Base-by-base conservation (phyloP, 805 yeast genomes). In the Pichia scutulata region DNA sequence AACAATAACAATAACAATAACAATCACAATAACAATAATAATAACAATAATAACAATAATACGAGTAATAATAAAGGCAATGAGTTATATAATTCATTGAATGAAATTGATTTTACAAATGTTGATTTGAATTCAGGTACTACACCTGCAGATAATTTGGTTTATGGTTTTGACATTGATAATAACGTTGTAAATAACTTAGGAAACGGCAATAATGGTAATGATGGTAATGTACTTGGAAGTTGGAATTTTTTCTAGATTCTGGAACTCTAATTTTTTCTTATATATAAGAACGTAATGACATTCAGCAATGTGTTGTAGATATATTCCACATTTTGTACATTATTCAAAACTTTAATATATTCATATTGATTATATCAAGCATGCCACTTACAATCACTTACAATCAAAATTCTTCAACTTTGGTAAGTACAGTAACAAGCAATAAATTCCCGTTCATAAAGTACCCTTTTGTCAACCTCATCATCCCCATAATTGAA, bases 51-150 rank as follows among this genome's bases (percentile, higher is more conserved):
- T 13, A 28, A 16, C 10, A 33, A 33, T 33, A 33, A 16, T 33
- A n/a, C 18, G 4, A 16, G 12, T 12, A 21, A 21, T n/a, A 41
- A 24, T 41, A 26, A 41, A 16, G 26, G 25, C 10, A 24, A 25
- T 43, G 53, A 53, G 16, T 42, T 57, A 44, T 66, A 62, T 52
- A 66, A 66, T 46, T 64, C 70, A 9, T 52, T 66, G 21, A 66
- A 67, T 46, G 72, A 68, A 55, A 67, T 68, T 44, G 72, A 68
- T 54, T 68, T 68, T 51, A 68, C 72, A 8, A 67, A 68, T 51
- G 72, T 64, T 39, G 71, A 68, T 55, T 46, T 67, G 30, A 61
- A 57, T 40, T 33, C 37, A 7, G 19, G 19, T 33, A 33, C 37
- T n/a, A 53, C 63, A 18, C 61, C 46, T 7, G 43, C 46, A 19